Evolutionary conservation across 2,329 filamentous ascomycete species (phyloP).

Genomic region (Aspergillus arachidicola): DNA sequence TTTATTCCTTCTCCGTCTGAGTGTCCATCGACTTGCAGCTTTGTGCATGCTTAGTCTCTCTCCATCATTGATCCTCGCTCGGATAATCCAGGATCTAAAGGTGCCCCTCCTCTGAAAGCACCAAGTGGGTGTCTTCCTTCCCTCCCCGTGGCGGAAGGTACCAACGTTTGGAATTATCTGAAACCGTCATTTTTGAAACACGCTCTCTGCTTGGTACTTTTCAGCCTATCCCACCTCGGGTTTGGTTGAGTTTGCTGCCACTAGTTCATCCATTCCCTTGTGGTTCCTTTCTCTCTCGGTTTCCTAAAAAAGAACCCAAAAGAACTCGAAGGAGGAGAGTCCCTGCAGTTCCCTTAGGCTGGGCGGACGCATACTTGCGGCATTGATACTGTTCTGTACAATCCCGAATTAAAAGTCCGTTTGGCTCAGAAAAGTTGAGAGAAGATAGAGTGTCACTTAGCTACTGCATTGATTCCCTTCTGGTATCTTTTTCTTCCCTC

Average conservation of each 20-base stretch:
- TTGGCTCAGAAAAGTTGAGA: slow-evolving; percentile 24
- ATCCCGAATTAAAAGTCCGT: slow-evolving; percentile 28
- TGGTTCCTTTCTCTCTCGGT: slow-evolving; percentile 15
- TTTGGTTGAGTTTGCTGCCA: slow-evolving; percentile 21
- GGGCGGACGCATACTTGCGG: slow-evolving; percentile 22
- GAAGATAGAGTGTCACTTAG: slow-evolving; percentile 24
- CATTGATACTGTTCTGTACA: slow-evolving; percentile 23
- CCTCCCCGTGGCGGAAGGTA: slow-evolving; percentile 16
- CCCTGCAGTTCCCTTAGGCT: slow-evolving; percentile 36
- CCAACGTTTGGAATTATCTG: slow-evolving; percentile 27
- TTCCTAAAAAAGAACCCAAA: slow-evolving; percentile 16
- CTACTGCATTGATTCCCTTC: slow-evolving; percentile 15
- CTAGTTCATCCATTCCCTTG: neutral
- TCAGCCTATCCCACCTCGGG: slow-evolving; percentile 21
- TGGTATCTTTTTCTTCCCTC: slow-evolving; percentile 8
- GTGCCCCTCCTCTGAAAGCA: slow-evolving; percentile 17
- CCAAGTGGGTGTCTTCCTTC: slow-evolving; percentile 13
- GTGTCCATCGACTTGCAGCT: slow-evolving; percentile 17
- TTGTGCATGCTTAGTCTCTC: slow-evolving; percentile 21
- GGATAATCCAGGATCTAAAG: slow-evolving; percentile 14
- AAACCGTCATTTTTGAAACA: slow-evolving; percentile 30
- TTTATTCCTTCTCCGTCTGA: slow-evolving; percentile 20
- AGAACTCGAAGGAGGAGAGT: slow-evolving; percentile 25
- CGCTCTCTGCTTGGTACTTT: slow-evolving; percentile 24
- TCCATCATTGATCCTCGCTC: slow-evolving; percentile 15